These are phyloP conservation scores for Monilinia fructigena DNA, from an alignment of 2,329 filamentous ascomycete species.

Conservation along the genomic window DNA sequence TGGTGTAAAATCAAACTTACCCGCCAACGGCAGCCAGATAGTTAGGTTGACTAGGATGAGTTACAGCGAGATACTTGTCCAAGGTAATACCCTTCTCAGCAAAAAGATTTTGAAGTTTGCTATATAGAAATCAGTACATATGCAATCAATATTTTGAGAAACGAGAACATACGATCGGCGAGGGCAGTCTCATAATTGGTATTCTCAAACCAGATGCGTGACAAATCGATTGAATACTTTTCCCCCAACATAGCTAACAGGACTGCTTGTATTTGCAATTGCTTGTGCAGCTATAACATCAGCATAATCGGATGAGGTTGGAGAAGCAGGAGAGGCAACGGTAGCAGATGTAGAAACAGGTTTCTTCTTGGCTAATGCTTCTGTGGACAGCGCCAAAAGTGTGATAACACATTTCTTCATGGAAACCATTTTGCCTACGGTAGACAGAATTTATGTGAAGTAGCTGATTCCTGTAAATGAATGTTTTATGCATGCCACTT, in stretches of 20 bases:
- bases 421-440: too few relatives aligned
- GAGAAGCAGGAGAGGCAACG: conserved; percentile 27
- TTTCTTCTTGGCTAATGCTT: conserved; percentile 5
- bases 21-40: conserved; percentile 68
- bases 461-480: conserved; percentile 33
- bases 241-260: conserved; percentile 64
- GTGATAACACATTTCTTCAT: too few relatives aligned
- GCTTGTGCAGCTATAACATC: conserved; percentile 57
- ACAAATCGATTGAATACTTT: conserved; percentile 71
- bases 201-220: conserved; percentile 77
- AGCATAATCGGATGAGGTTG: conserved; percentile 51
- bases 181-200: conserved; percentile 65
- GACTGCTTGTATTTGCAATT: conserved; percentile 59
- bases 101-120: conserved; percentile 58
- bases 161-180: conserved; percentile 55
- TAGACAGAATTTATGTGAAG: conserved; percentile 10
- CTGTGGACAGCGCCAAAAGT: conserved; percentile 30
- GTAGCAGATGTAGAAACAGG: too few relatives aligned
- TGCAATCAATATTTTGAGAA: conserved; percentile 25
- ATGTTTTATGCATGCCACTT: background rate
- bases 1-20: conserved; percentile 19
- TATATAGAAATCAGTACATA: conserved; percentile 38
- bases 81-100: conserved; percentile 62
- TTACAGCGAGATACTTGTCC: conserved; percentile 59
- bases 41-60: conserved; percentile 74